phyloP scores from a whole-genome alignment of 1,139 yeast genomes.

The Magnusiomyces magnusii region DNA sequence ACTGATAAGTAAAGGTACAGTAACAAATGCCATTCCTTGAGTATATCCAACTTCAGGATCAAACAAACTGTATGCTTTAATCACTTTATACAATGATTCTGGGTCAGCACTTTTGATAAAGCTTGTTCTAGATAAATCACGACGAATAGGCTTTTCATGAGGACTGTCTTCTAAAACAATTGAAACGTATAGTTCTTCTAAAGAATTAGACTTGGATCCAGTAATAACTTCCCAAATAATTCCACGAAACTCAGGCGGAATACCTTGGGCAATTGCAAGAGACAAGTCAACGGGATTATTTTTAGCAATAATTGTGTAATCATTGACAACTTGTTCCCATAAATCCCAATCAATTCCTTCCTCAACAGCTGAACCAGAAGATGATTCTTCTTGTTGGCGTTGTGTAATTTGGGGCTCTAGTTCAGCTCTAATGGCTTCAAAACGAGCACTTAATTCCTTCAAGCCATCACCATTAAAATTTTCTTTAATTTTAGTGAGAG shows the following conservation, averaged over 20 bases:
- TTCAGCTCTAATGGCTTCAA: slow-evolving; percentile 38
- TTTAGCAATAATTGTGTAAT: slow-evolving; percentile 60
- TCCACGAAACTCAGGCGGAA: slow-evolving; percentile 80
- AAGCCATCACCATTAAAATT: slow-evolving; percentile 1
- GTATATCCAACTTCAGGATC: slow-evolving; percentile 96
- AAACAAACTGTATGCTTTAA: slow-evolving; percentile 75
- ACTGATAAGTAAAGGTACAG: slow-evolving; percentile 76
- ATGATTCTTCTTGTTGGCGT: not conserved
- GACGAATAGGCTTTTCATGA: slow-evolving; percentile 68
- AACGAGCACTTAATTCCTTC: slow-evolving; percentile 30
- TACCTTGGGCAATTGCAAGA: slow-evolving; percentile 58
- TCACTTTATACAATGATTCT: slow-evolving; percentile 60
- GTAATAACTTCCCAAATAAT: slow-evolving; percentile 88
- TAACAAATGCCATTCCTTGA: slow-evolving; percentile 93
- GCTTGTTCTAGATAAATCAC: slow-evolving; percentile 80
- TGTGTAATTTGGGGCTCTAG: slow-evolving; percentile 12
- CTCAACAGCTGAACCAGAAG: not conserved
- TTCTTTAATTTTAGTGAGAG: slow-evolving; percentile 40
- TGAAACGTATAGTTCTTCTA: slow-evolving; percentile 60
- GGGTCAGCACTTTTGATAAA: slow-evolving; percentile 50
- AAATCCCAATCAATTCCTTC: slow-evolving; percentile 44
- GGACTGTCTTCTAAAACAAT: slow-evolving; percentile 48
- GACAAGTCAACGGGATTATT: slow-evolving; percentile 54
- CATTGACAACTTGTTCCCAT: slow-evolving; percentile 76
- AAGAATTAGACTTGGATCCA: slow-evolving; percentile 62